These are phyloP conservation scores for Colletotrichum viniferum DNA, from an alignment of 2,329 filamentous ascomycete genomes.

Conservation along the genomic window DNA sequence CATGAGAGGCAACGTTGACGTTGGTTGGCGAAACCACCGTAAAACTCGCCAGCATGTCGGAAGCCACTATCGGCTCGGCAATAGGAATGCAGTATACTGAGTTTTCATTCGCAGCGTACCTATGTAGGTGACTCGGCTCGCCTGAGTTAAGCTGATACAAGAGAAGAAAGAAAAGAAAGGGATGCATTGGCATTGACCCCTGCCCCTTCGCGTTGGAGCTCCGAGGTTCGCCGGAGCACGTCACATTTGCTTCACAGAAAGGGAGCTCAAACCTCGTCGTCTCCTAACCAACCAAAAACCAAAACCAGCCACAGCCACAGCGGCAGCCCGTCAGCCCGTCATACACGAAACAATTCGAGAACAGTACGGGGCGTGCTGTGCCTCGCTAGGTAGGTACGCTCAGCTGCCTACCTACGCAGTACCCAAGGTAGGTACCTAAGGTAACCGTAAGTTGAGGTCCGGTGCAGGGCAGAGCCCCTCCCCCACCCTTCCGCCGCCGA, in stretches of 20 bases:
- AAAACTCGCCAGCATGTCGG: neutral
- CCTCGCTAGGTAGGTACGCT: neutral
- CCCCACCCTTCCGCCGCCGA: constrained; percentile 16
- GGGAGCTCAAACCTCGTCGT: neutral
- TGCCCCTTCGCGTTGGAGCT: neutral
- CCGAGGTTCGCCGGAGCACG: neutral
- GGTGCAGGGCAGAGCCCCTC: constrained; percentile 1
- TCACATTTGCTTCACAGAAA: neutral
- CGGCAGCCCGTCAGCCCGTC: neutral
- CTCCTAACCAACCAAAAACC: neutral
- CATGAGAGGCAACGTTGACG: neutral
- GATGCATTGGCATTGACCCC: neutral
- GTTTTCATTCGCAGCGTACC: neutral
- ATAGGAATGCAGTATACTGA: neutral
- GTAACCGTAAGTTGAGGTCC: neutral
- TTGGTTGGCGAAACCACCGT: neutral
- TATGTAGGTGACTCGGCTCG: neutral
- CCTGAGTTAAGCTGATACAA: neutral
- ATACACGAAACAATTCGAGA: neutral
- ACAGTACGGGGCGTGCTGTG: neutral
- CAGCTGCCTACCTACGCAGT: neutral
- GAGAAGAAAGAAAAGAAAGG: neutral
- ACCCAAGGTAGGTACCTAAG: neutral
- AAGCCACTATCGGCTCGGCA: neutral
- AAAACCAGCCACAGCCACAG: neutral